Evolutionary conservation across 2,329 filamentous ascomycete genomes (phyloP).

Genomic region (Exophiala xenobiotica): DNA sequence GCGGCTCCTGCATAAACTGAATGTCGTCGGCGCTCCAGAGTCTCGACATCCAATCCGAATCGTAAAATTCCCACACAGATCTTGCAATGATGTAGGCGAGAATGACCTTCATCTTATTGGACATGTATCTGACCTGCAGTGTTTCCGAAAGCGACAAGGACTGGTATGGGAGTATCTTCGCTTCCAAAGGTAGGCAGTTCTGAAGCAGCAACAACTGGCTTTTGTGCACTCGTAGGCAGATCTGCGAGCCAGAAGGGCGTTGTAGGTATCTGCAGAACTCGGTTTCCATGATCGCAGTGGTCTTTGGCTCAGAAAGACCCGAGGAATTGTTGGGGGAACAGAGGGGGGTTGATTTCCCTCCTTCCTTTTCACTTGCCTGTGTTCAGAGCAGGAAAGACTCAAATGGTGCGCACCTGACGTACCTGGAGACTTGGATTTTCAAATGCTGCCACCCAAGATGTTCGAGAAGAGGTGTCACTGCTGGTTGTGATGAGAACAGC

Average conservation of each 20-base stretch:
- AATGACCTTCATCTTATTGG: slow-evolving; percentile 8
- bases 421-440: slow-evolving; percentile 6
- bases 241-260: background rate
- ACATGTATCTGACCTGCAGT: background rate
- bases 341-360: too few relatives aligned
- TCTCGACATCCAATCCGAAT: slow-evolving; percentile 9
- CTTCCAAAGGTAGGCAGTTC: background rate
- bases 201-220: background rate
- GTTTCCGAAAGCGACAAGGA: background rate
- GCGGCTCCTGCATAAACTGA: slow-evolving; percentile 3
- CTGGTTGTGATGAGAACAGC: background rate
- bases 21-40: slow-evolving; percentile 3
- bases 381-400: too few relatives aligned
- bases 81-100: slow-evolving; percentile 3
- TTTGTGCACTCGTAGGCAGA: background rate
- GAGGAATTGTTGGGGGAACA: too few relatives aligned
- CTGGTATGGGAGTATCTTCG: background rate
- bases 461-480: background rate
- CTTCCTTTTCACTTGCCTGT: too few relatives aligned
- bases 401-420: too few relatives aligned
- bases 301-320: too few relatives aligned
- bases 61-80: slow-evolving; percentile 7
- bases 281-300: too few relatives aligned
- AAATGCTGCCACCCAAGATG: slow-evolving; percentile 4
- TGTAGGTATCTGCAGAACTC: too few relatives aligned